A percentile compares a stretch with the other conserved stretches of the same genome.
These are phyloP conservation scores for Kwoniella botswanensis DNA, from an alignment of 768 basidiomycete species.

Conservation along the genomic window DNA sequence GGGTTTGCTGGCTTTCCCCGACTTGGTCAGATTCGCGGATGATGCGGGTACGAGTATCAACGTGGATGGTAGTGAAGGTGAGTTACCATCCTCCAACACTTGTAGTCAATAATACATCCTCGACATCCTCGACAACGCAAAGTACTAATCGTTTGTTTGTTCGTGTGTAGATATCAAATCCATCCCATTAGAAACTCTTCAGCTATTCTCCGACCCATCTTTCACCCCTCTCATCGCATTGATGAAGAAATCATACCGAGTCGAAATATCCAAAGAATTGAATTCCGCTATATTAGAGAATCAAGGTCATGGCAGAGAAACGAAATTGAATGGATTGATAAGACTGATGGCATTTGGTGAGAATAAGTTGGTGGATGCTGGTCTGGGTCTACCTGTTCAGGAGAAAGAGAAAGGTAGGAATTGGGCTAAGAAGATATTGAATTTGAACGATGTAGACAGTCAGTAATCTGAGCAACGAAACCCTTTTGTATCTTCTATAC, in stretches of 20 bases:
- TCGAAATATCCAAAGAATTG: conserved; percentile 94
- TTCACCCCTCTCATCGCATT: conserved; percentile 76
- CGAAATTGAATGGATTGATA: conserved; percentile 81
- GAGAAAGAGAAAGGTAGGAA: conserved; percentile 37
- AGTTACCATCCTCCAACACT: conserved; percentile 16
- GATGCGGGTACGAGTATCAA: conserved; percentile 16
- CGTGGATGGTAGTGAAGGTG: not conserved
- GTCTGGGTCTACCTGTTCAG: conserved; percentile 32
- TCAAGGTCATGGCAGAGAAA: conserved; percentile 87
- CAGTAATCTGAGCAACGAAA: not conserved
- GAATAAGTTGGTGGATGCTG: conserved; percentile 67
- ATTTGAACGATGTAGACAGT: conserved; percentile 67
- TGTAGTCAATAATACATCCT: not conserved
- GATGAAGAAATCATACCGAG: conserved; percentile 80
- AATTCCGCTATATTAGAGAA: conserved; percentile 94
- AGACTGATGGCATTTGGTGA: conserved; percentile 90
- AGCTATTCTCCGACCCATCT: conserved; percentile 44
- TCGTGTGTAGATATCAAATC: not conserved
- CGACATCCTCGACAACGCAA: conserved; percentile 1
- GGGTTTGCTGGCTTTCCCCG: conserved; percentile 72
- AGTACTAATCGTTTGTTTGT: not conserved
- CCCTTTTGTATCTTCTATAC: too few relatives aligned
- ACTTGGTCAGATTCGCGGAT: conserved; percentile 54
- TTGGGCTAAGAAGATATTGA: conserved; percentile 41
- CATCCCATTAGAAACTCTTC: conserved; percentile 26